phyloP scores from a whole-genome alignment of 2,329 filamentous ascomycete species.

The Celoporthe dispersa region DNA sequence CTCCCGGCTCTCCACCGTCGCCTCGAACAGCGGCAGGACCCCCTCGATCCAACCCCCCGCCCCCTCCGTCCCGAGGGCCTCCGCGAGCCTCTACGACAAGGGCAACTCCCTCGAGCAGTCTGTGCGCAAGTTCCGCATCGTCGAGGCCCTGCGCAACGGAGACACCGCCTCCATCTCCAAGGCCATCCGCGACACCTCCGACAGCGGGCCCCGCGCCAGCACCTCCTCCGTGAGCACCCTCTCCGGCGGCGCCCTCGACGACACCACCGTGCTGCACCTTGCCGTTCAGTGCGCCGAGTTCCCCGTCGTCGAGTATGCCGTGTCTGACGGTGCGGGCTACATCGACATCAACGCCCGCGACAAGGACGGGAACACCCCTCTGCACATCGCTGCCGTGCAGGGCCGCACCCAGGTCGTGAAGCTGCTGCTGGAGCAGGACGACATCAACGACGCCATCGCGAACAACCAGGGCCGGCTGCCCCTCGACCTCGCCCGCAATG shows the following conservation, averaged over 20 bases:
- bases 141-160: constrained; percentile 87
- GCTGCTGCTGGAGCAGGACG: constrained; percentile 78
- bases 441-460: constrained; percentile 84
- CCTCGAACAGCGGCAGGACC: constrained; percentile 46
- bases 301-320: constrained; percentile 91
- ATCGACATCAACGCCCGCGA: constrained; percentile 90
- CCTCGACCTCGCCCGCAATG: constrained; percentile 85
- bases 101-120: constrained; percentile 81
- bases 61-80: constrained; percentile 39
- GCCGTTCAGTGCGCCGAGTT: constrained; percentile 95
- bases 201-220: constrained; percentile 58
- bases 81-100: constrained; percentile 45
- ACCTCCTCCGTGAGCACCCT: constrained; percentile 56
- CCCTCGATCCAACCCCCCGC: constrained; percentile 41
- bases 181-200: constrained; percentile 72
- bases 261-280: constrained; percentile 89
- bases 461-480: constrained; percentile 86
- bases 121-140: constrained; percentile 90
- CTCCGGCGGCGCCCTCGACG: constrained; percentile 61
- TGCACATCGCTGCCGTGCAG: constrained; percentile 85
- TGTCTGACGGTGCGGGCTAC: constrained; percentile 70
- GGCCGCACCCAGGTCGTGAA: constrained; percentile 81
- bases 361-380: constrained; percentile 89
- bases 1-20: constrained; percentile 52
- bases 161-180: constrained; percentile 90